Percentiles rank a stretch among this genome's conserved stretches.
phyloP scores from a whole-genome alignment of 805 yeast species.

The Zygoascus ofunaensis region DNA sequence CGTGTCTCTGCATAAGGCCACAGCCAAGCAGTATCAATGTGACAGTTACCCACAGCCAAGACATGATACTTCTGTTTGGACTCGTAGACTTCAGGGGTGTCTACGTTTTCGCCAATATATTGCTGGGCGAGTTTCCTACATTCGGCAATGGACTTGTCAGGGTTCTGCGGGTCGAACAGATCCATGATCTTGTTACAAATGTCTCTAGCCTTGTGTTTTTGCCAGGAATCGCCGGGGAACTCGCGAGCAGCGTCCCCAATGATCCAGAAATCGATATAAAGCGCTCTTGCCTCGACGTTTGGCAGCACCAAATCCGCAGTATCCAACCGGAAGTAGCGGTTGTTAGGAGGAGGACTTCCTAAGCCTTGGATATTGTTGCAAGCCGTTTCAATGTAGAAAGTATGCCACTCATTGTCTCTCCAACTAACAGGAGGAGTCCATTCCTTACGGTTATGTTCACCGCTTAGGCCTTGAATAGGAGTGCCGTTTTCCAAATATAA shows the following conservation, averaged over 20 bases:
- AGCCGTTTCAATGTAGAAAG: slow-evolving; percentile 77
- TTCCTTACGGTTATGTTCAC: slow-evolving; percentile 62
- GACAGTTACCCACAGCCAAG: slow-evolving; percentile 87
- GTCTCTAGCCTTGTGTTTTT: slow-evolving; percentile 72
- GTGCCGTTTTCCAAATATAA: slow-evolving; percentile 57
- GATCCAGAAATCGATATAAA: slow-evolving; percentile 77
- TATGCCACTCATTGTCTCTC: slow-evolving; percentile 43
- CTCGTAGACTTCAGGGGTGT: slow-evolving; percentile 54
- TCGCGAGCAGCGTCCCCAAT: slow-evolving; percentile 89
- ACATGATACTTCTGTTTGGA: slow-evolving; percentile 36
- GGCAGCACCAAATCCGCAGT: slow-evolving; percentile 76
- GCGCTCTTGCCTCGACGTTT: slow-evolving; percentile 66
- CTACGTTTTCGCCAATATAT: slow-evolving; percentile 57
- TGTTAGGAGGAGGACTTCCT: slow-evolving; percentile 54
- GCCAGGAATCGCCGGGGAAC: slow-evolving; percentile 64
- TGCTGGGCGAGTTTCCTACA: slow-evolving; percentile 60
- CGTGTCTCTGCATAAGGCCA: slow-evolving; percentile 99
- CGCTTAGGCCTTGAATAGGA: slow-evolving; percentile 78
- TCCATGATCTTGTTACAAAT: slow-evolving; percentile 79
- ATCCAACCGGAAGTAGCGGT: slow-evolving; percentile 57
- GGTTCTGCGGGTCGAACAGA: slow-evolving; percentile 62
- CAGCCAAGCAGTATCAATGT: slow-evolving; percentile 96
- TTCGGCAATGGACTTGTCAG: slow-evolving; percentile 40
- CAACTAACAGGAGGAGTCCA: slow-evolving; percentile 55
- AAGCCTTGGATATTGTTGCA: slow-evolving; percentile 94